Base-by-base conservation (phyloP, 1,139 yeast genomes). In the Geotrichum reessii region DNA sequence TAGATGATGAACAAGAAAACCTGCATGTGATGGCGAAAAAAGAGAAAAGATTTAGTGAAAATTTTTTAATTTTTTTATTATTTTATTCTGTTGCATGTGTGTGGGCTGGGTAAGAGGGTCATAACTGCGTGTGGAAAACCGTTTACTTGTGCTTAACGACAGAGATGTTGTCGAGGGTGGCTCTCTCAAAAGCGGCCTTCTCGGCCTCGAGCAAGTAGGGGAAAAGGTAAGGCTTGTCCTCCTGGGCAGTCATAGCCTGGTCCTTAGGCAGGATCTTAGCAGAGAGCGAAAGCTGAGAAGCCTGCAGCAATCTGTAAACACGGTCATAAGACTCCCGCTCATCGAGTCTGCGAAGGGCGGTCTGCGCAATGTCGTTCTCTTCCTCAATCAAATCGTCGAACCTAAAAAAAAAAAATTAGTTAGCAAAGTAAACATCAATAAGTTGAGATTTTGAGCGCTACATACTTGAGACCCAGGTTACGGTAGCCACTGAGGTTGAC, bases 201-300 rank as follows among this genome's bases (percentile, higher is more conserved):
- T 92, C 98, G 63, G 95, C 95, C 79, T 92, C 97, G 72, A 92
- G 82, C 64, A 92, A 79, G 79, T 87, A 88, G 68, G 97, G 98
- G 63, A 88, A 76, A 72, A 93, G 81, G 77, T 89, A 91, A 68
- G 90, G 86, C 62, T 79, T 80, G 77, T 93, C 99, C 69, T 92
- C 92, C 72, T 85, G 89, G 46, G 92, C 83, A 72, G 84, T 83
- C 64, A 88, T 78, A 68, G 87, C 87, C 76, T 93, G 86, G 71
- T 81, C 81, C 66, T 84, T 80, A 67, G 98, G 96, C 70, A 93
- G 81, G 63, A 93, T 77, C 71, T 88, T 92, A 74, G 90, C 96
- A 58, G 95, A 80, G 66, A 92, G 79, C 56, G 95, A 82, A 64
- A 84, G 82, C 78, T 93, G 99, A 73, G 87, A 91, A 63, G 98